Evolutionary conservation across 2,329 filamentous ascomycete species (phyloP), one percentile per base, ranked within the genome.

Genomic region (Madurella fahalii): DNA sequence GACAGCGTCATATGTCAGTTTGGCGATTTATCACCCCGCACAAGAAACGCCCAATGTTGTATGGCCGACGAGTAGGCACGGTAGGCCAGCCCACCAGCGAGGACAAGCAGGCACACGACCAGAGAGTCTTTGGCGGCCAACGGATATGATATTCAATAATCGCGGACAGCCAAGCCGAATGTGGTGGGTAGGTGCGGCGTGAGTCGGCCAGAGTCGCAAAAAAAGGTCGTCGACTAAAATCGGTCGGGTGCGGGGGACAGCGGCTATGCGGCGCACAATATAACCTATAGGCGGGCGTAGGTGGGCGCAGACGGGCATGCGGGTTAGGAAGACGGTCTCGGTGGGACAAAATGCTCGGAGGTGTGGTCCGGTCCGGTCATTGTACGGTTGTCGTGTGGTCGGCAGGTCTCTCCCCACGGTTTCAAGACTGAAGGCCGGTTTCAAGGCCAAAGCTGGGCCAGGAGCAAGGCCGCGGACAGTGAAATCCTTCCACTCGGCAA

Each of bases 1-100:
- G 52, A 53, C 42, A 57, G 59, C 56, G 61, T 64, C 59, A 65
- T 61, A 60, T 64, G 65, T 68, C 61, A 68, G 66, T 64, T 51
- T 49, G 48, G 46, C 48, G 56, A 50, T 50, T 56, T 56, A 58
- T 64, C 58, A 61, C 53, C 46, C 53, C 52, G 56, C 48, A 59
- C 54, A 55, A 41, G 34, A 50, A 17, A 43, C 43, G 47, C 34
- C 40, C 47, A 51, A 50, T 34, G 9, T 9, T 46, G 40, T 47
- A 42, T 56, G 45, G 57, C 51, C 54, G 47, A 49, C 48, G 47
- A 56, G 34, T 46, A 58, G 58, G 46, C 47, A 48, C 42, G 50
- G 44, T 11, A 25, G 42, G 44, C 46, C 42, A 48, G 40, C 34
- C 34, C 34, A 12, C 56, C 40, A 39, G 51, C 9, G 43, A 42